Conservation (phyloP, 1,284 basidiomycete genomes). For the Ustilago bromivora region DNA sequence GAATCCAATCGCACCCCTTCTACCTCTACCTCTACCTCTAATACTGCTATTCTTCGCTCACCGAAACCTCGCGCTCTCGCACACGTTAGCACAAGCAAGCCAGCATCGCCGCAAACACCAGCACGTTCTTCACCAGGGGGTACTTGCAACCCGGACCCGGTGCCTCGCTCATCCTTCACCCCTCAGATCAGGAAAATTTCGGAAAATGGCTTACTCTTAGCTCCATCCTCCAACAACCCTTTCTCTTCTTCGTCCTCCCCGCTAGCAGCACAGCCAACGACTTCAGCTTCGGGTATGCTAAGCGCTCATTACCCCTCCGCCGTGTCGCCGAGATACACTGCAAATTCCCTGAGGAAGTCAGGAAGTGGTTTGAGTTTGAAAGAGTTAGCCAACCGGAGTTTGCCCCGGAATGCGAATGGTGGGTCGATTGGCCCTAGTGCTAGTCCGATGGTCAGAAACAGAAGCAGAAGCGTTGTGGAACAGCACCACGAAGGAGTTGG, state of each 20-base stretch:
- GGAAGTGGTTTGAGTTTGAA: conserved; percentile 39
- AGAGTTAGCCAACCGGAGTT: conserved; percentile 26
- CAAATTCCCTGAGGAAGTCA: conserved; percentile 13
- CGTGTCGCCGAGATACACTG: neutral
- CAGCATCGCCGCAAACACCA: conserved; percentile 19
- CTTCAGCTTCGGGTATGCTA: conserved; percentile 32
- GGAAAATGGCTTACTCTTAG: conserved; percentile 7
- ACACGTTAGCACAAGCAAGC: neutral
- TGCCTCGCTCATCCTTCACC: conserved; percentile 31
- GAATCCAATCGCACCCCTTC: conserved; percentile 16
- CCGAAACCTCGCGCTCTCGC: conserved; percentile 13
- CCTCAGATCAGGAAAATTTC: conserved; percentile 30
- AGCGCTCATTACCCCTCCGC: conserved; percentile 11
- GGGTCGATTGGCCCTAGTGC: neutral
- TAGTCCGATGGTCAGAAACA: conserved; percentile 5
- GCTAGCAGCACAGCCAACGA: conserved; percentile 10
- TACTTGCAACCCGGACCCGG: conserved; percentile 15
- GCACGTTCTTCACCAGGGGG: conserved; percentile 18
- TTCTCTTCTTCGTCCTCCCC: conserved; percentile 10
- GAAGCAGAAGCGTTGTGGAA: conserved; percentile 18
- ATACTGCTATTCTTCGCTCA: conserved; percentile 9
- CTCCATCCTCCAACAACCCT: conserved; percentile 22
- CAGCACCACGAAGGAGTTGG: neutral
- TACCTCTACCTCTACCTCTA: neutral
- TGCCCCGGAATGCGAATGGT: conserved; percentile 7